phyloP scores from a whole-genome alignment of 2,329 filamentous ascomycete genomes.

The Phoma herbarum region DNA sequence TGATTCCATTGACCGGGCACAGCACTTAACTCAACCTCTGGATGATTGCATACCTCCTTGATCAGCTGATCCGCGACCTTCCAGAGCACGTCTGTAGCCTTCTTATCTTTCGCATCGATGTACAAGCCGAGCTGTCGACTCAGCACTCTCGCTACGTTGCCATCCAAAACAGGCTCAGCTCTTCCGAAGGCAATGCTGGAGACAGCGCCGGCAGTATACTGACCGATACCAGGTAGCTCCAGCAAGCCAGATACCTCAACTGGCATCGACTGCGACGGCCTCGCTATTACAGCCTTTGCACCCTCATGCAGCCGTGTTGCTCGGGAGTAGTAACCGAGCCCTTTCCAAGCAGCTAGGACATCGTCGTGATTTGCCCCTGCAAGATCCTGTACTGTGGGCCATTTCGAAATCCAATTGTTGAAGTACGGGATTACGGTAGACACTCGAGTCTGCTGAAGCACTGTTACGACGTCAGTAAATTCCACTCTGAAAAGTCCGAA shows the following conservation, averaged over 20 bases:
- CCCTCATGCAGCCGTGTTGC: conserved; percentile 68
- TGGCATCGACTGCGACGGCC: conserved; percentile 52
- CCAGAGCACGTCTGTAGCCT: conserved; percentile 64
- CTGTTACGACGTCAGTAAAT: conserved; percentile 18
- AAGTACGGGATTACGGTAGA: conserved; percentile 70
- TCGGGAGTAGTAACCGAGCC: conserved; percentile 71
- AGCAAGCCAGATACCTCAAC: conserved; percentile 56
- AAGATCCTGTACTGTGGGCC: conserved; percentile 67
- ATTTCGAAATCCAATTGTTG: conserved; percentile 68
- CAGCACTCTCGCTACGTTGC: conserved; percentile 69
- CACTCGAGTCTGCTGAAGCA: conserved; percentile 73
- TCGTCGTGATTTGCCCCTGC: conserved; percentile 64
- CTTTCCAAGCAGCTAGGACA: conserved; percentile 67
- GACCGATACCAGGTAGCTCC: conserved; percentile 67
- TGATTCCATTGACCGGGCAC: conserved; percentile 70
- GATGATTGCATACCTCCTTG: conserved; percentile 56
- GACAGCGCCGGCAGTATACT: conserved; percentile 70
- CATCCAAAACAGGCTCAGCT: conserved; percentile 69
- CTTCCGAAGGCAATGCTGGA: conserved; percentile 69
- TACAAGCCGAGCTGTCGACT: conserved; percentile 67
- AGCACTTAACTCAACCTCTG: conserved; percentile 54
- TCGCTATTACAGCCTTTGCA: conserved; percentile 59
- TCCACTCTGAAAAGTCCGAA: background rate
- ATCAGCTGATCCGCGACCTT: conserved; percentile 65
- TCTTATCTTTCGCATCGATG: conserved; percentile 66